Percentiles rank a stretch among this genome's conserved stretches.
These are phyloP conservation scores for Stygiomarasmius scandens DNA, from an alignment of 1,284 basidiomycete genomes.

Conservation along the genomic window DNA sequence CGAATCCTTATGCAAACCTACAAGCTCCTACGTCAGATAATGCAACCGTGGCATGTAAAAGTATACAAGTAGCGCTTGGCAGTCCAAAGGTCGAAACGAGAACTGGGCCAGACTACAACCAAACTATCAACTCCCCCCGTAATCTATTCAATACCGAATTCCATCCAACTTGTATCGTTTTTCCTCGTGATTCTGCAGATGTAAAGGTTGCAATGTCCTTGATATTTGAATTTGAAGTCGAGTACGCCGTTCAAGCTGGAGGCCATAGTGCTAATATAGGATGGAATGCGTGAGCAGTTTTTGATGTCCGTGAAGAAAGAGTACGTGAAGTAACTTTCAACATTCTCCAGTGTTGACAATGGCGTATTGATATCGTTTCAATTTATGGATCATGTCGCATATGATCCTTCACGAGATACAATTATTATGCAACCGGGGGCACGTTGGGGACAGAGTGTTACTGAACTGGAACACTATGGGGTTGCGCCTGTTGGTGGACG, in stretches of 20 bases:
- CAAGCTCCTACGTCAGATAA: no score
- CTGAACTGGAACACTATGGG: conserved; percentile 32
- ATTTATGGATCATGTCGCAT: conserved; percentile 37
- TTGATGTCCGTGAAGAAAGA: not conserved
- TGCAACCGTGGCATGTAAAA: no score
- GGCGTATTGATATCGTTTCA: conserved; percentile 41
- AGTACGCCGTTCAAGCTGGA: conserved; percentile 41
- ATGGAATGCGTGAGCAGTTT: conserved; percentile 39
- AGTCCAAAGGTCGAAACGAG: no score
- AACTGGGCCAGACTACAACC: no score
- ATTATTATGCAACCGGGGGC: conserved; percentile 41
- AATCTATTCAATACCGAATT: conserved; percentile 36
- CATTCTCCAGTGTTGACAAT: conserved; percentile 29
- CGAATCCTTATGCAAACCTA: no score
- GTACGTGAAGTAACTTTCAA: no score
- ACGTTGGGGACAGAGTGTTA: conserved; percentile 40
- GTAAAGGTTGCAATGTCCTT: conserved; percentile 37
- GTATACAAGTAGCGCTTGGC: no score
- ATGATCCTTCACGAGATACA: conserved; percentile 32
- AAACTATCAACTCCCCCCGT: no score
- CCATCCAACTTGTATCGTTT: conserved; percentile 36
- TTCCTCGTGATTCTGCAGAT: conserved; percentile 28
- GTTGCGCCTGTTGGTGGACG: conserved; percentile 40
- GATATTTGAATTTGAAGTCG: conserved; percentile 32
- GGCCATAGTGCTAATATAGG: conserved; percentile 40